These are phyloP conservation scores for Cryptococcus maquisensis DNA, from an alignment of 1,284 basidiomycete species.

Conservation along the genomic window DNA sequence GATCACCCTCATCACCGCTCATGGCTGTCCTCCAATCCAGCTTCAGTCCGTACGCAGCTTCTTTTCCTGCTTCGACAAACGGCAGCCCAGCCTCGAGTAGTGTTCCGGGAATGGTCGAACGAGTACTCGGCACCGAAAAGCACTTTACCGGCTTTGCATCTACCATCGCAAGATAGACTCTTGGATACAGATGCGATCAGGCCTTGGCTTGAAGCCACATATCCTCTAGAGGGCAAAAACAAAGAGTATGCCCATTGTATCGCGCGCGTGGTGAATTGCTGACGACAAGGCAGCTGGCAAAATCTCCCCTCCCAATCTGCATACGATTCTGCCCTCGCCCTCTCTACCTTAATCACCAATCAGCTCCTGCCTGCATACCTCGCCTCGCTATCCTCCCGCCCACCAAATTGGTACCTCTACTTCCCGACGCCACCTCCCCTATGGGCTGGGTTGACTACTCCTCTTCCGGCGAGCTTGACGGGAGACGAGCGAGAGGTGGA, in stretches of 20 bases:
- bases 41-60: slow-evolving; percentile 38
- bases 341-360: slow-evolving; percentile 33
- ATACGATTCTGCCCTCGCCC: slow-evolving; percentile 37
- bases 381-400: slow-evolving; percentile 9
- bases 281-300: slow-evolving; percentile 17
- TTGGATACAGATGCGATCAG: slow-evolving; percentile 32
- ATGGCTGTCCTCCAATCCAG: slow-evolving; percentile 35
- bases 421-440: slow-evolving; percentile 34
- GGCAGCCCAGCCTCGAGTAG: slow-evolving; percentile 10
- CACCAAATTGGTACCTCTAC: slow-evolving; percentile 15
- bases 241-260: slow-evolving; percentile 21
- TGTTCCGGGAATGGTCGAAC: slow-evolving; percentile 35
- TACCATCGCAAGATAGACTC: slow-evolving; percentile 27
- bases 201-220: slow-evolving; percentile 32
- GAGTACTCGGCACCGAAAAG: slow-evolving; percentile 32
- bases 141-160: slow-evolving; percentile 30
- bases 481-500: slow-evolving; percentile 33
- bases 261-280: background rate
- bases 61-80: slow-evolving; percentile 37
- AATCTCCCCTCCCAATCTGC: slow-evolving; percentile 35
- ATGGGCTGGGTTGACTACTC: slow-evolving; percentile 36
- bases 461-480: slow-evolving; percentile 38
- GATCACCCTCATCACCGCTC: slow-evolving; percentile 18
- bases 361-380: slow-evolving; percentile 33
- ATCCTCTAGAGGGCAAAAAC: slow-evolving; percentile 26